Evolutionary conservation across 1,284 basidiomycete species (phyloP), one percentile per base, ranked within the genome.

Genomic region (Trichosporon asahii): DNA sequence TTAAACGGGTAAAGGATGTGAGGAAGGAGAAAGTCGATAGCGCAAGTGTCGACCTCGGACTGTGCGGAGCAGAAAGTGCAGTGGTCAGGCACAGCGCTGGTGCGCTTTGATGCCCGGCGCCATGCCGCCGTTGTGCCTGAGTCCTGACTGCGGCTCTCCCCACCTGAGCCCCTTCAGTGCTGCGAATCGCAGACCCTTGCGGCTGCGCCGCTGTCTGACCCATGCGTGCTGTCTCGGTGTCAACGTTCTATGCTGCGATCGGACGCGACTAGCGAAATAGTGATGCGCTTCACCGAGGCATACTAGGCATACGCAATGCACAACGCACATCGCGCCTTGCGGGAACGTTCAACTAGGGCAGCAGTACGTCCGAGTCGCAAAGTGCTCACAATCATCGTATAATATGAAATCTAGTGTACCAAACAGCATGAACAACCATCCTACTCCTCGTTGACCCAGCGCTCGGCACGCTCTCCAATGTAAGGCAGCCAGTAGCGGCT

Each of bases 381-480:
- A 44, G 25, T 27, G 23, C 21, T 9, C 49, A 55, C 27, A 27
- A 57, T 15, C 53, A 61, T 18, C 57, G 29, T 31, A 31, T 61
- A 18, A 31, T 23, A 61, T 61, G 57, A 18, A 61, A 61, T 61
- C 57, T 61, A 31, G 57, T 61, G 57, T 31, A 29, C 15, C 57
- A 29, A 9, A n/a, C 27, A 61, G 18, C 18, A 18, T 21, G 12
- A 31, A 8, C 18, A 2, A 29, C 35, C 12, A 9, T 15, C 8
- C 82, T 85, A 91, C 78, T 92, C 90, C 73, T 91, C 90, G 18
- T 85, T 84, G 8, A 92, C 86, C 90, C 90, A 92, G 70, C 85
- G 84, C 75, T 91, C 89, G n/a, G 91, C 91, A 25, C 90, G 78
- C 66, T 86, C 85, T 7, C 91, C 92, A 55, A 92, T 87, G 68